Base-by-base conservation (phyloP, 169 alveolate species). In the Cryptosporidium muris region DNA sequence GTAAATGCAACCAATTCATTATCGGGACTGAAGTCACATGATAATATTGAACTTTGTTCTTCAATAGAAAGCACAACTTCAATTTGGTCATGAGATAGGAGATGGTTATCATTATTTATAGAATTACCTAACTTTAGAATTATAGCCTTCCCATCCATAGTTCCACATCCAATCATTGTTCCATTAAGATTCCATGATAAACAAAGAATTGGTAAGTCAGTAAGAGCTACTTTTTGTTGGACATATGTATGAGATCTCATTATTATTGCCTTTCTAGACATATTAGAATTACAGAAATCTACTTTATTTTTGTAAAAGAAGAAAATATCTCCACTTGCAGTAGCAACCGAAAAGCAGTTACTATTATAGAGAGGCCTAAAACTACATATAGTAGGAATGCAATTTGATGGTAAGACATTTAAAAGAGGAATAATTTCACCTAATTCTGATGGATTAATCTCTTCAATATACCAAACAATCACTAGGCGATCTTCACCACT, bases 401-500 rank as follows among this genome's bases (percentile, higher is more conserved):
- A 56, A 11, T 74, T 63, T 40, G 68, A 60, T 47, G 45, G 85
- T 1, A 74, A 43, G 14, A 49, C 43, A 42, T 74, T 60, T 12
- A 74, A 6, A 14, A 58, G 9, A 16, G 47, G 51, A 25, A 63
- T 16, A 45, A 74, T 51, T 4, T 58, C 49, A 14, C 12, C 63
- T 8, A 74, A 6, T 4, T 38, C 25, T 25, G 14, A 36, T 12
- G 80, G 7, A n/a, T 58, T 54, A 11, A 47, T 74, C 34, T 58
- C 85, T 74, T 74, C 60, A 38, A 74, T 60, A 47, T 58, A 38
- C 85, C 85, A 74, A 4, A 56, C 53, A 14, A 74, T 42, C 14
- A 74, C 68, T 7, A 74, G 68, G 5, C 67, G 67, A 74, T 74
- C 85, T 9, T 74, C 85, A 8, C 85, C 85, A 16, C 40, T 63